phyloP scores from a whole-genome alignment of 257 asterid species.

The Rubia yunnanensis region DNA sequence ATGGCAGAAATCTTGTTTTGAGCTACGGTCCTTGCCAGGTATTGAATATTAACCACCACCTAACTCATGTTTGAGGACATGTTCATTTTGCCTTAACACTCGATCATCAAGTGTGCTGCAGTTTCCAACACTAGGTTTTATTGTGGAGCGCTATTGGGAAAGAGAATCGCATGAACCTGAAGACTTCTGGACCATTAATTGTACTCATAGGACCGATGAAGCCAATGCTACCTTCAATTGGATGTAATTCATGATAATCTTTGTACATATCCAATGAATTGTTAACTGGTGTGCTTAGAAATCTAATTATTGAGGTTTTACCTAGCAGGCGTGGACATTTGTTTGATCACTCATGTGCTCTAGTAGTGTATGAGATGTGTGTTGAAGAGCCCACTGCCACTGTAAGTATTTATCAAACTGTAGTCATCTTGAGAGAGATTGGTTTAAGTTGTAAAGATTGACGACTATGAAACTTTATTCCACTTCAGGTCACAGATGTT shows the following conservation, averaged over 20 bases:
- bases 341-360: constrained; percentile 91
- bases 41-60: not conserved
- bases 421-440: not conserved
- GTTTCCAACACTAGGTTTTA: constrained; percentile 96
- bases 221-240: constrained; percentile 80
- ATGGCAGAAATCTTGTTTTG: constrained; percentile 58
- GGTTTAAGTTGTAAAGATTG: constrained; percentile 12
- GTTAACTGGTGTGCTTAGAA: not conserved
- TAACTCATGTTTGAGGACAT: not conserved
- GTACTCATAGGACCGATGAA: constrained; percentile 80
- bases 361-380: constrained; percentile 81
- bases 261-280: constrained; percentile 10
- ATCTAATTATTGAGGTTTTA: constrained; percentile 7
- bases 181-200: constrained; percentile 94
- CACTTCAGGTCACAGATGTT: constrained; percentile 64
- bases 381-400: constrained; percentile 77
- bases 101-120: constrained; percentile 24
- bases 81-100: not conserved
- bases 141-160: constrained; percentile 98
- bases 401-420: constrained; percentile 39
- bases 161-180: constrained; percentile 90
- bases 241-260: constrained; percentile 52
- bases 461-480: constrained; percentile 10
- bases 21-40: constrained; percentile 99
- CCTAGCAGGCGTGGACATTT: constrained; percentile 88